Evolutionary conservation across 169 alveolate genomes (phyloP).

Genomic region (Plasmodium adleri): DNA sequence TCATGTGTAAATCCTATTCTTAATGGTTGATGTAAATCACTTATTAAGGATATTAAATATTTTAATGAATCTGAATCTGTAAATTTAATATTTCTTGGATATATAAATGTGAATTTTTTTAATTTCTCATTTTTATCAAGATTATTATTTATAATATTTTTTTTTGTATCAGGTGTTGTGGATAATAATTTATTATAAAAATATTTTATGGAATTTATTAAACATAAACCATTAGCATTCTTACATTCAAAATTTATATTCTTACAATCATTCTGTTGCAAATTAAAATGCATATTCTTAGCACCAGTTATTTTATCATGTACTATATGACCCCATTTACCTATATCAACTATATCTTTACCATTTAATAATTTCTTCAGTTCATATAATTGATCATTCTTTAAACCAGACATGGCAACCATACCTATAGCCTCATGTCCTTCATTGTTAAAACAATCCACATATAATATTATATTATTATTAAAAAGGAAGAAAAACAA

Average conservation of each 20-base stretch:
- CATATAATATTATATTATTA: no score
- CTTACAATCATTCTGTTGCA: slow-evolving; percentile 61
- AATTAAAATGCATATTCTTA: slow-evolving; percentile 50
- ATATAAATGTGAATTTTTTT: slow-evolving; percentile 51
- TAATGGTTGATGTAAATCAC: slow-evolving; percentile 89
- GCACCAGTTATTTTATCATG: slow-evolving; percentile 41
- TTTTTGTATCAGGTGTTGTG: neutral
- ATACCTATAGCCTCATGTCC: slow-evolving; percentile 79
- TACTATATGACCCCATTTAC: slow-evolving; percentile 85
- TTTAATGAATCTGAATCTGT: slow-evolving; percentile 87
- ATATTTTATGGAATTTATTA: slow-evolving; percentile 79
- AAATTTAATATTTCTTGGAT: slow-evolving; percentile 85
- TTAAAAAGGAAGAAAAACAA: no score
- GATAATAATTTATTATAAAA: slow-evolving; percentile 76
- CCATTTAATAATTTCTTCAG: slow-evolving; percentile 81
- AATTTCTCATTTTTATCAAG: neutral
- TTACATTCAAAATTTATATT: slow-evolving; percentile 75
- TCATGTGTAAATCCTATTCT: slow-evolving; percentile 80
- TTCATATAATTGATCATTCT: slow-evolving; percentile 81
- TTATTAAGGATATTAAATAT: slow-evolving; percentile 85
- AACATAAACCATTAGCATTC: slow-evolving; percentile 79
- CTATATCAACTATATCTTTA: slow-evolving; percentile 83
- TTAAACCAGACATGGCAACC: slow-evolving; percentile 86
- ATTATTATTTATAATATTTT: slow-evolving; percentile 11
- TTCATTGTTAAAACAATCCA: slow-evolving; percentile 24